Evolutionary conservation across 2,329 filamentous ascomycete species (phyloP).

Genomic region (Stemphylium vesicarium): DNA sequence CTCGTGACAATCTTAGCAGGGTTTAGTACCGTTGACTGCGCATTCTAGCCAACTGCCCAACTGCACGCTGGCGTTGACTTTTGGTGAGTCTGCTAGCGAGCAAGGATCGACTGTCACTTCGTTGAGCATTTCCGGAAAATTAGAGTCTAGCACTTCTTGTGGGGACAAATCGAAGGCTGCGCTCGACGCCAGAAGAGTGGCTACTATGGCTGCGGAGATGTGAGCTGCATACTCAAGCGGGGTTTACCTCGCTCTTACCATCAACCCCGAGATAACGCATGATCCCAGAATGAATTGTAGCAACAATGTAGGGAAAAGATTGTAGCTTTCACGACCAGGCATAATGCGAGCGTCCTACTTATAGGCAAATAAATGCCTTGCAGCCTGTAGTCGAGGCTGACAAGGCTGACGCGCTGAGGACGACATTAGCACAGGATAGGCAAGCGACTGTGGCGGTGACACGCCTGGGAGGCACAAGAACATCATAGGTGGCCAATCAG

Average conservation of each 20-base stretch:
- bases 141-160: conserved; percentile 8
- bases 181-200: conserved; percentile 3
- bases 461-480: not conserved
- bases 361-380: conserved; percentile 3
- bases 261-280: conserved; percentile 9
- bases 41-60: conserved; percentile 42
- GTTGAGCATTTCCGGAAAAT: not conserved
- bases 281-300: not conserved
- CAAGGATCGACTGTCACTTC: conserved; percentile 28
- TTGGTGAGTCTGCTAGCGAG: conserved; percentile 25
- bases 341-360: not conserved
- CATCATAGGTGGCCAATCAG: not conserved
- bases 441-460: not conserved
- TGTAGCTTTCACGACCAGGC: not conserved
- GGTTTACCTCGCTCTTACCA: conserved; percentile 1
- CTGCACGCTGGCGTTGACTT: conserved; percentile 37
- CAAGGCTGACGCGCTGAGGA: conserved; percentile 10
- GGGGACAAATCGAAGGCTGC: conserved; percentile 3
- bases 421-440: conserved; percentile 7
- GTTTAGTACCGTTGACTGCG: conserved; percentile 34
- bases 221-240: not conserved
- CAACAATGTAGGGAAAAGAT: not conserved
- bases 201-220: not conserved
- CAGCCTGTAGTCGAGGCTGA: conserved; percentile 11
- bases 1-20: not conserved